phyloP scores from a whole-genome alignment of 1,139 yeast species.

The Blastobotrys capitulatus region DNA sequence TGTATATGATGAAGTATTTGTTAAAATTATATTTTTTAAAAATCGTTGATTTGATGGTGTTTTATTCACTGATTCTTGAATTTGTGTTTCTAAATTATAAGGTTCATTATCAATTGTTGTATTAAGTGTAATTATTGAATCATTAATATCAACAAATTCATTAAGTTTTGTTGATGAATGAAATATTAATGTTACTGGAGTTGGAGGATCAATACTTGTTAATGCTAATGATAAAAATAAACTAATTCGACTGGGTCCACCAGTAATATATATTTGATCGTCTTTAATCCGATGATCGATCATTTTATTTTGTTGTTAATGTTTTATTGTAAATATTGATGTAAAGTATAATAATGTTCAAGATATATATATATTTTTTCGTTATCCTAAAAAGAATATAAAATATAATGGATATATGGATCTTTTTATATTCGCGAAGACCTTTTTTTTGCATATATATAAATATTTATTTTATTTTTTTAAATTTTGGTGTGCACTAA shows the following conservation, averaged over 20 bases:
- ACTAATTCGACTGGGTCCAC: not conserved
- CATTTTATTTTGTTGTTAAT: not conserved
- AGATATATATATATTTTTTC: no score
- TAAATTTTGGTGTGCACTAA: no score
- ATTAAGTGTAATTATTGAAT: not conserved
- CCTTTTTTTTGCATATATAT: no score
- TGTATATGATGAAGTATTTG: not conserved
- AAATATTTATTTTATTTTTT: no score
- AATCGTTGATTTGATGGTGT: not conserved
- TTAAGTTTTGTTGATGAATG: not conserved
- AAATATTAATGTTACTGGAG: slow-evolving; percentile 3
- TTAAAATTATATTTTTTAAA: slow-evolving; percentile 1
- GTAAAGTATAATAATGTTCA: no score
- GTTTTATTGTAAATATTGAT: no score
- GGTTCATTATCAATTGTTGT: not conserved
- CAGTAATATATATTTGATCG: not conserved
- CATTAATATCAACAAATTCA: not conserved
- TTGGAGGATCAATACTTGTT: slow-evolving; percentile 2
- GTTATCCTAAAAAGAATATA: no score
- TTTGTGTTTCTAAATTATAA: not conserved
- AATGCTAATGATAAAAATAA: not conserved
- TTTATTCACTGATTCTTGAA: not conserved
- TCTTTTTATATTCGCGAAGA: no score
- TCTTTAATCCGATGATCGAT: not conserved
- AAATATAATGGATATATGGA: no score